Evolutionary conservation across 192 early-diverging fungal species (phyloP), one percentile per base, ranked within the genome.

Genomic region (Podila minutissima): DNA sequence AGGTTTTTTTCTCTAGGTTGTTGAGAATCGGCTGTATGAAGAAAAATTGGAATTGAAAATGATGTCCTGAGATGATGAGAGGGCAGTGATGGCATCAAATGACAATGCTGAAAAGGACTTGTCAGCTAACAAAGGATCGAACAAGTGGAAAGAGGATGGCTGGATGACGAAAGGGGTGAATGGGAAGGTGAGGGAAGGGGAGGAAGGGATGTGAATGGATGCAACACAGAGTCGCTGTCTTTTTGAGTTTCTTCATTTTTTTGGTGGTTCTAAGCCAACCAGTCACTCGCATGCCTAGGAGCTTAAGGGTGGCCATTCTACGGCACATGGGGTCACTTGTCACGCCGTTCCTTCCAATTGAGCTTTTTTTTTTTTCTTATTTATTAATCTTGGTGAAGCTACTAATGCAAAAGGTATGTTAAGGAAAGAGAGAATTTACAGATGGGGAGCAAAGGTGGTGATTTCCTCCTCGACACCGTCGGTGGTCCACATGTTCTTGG

Each of bases 401-500:
- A 50, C 33, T 26, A 24, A 57, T 67, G 49, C 49, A 67, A 53
- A 59, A 49, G 51, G 15, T 37, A 22, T 15, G 31, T 22, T 12
- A 32, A 10, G 50, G 35, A 41, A 69, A 20, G 55, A 41, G 20
- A 48, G 12, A 66, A 24, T 62, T 66, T 79, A 79, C 69, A 79
- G 61, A 53, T 79, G 75, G 46, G 75, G 46, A 5, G 75, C 66
- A 68, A 79, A 68, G 38, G 55, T 67, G 51, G 59, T 64, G 53
- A 79, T 38, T 19, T 79, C 75, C 50, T 72, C 33, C 35, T 79
- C 60, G 22, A 68, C 75, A 48, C 71, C 67, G 26, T 81, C 63
- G 11, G 77, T 81, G 22, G 77, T 81, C 77, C 77, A 81, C 77
- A 81, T 81, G 53, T 72, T 81, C 17, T 55, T 53, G 57, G 9